Evolutionary conservation across 2,329 filamentous ascomycete species (phyloP).

Genomic region (Daldinia sp.): DNA sequence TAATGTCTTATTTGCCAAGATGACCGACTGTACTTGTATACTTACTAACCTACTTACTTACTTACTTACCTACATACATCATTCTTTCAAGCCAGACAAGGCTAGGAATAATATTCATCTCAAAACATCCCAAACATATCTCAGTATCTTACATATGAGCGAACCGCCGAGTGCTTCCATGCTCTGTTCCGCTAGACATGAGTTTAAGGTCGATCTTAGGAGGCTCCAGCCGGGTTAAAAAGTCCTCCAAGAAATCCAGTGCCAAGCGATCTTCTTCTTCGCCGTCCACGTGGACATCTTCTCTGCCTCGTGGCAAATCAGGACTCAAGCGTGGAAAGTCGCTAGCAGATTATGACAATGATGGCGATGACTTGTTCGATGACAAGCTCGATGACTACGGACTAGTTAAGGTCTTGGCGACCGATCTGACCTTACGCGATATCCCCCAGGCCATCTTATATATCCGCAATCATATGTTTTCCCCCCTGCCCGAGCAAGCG

Average conservation of each 20-base stretch:
- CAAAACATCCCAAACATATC: not conserved
- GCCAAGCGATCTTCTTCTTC: conserved; percentile 37
- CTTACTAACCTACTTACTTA: not conserved
- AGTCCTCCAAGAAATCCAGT: conserved; percentile 39
- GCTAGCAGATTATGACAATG: conserved; percentile 39
- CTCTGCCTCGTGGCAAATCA: conserved; percentile 41
- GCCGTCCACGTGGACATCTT: conserved; percentile 38
- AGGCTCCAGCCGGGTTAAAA: conserved; percentile 47
- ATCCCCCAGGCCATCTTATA: conserved; percentile 71
- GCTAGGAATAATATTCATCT: not conserved
- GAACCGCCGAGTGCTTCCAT: conserved; percentile 25
- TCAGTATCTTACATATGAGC: not conserved
- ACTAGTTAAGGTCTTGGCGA: conserved; percentile 61
- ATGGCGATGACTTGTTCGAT: conserved; percentile 50
- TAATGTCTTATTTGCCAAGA: conserved; percentile 6
- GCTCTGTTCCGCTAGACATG: conserved; percentile 38
- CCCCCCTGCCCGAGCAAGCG: conserved; percentile 63
- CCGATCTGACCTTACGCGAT: conserved; percentile 66
- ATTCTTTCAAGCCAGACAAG: not conserved
- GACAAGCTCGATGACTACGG: conserved; percentile 69
- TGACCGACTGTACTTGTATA: not conserved
- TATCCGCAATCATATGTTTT: conserved; percentile 70
- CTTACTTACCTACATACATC: not conserved
- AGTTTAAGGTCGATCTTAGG: conserved; percentile 46
- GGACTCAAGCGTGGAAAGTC: conserved; percentile 25